Conservation (phyloP, 352 stramenopile species). For the Blastocystis sp. region DNA sequence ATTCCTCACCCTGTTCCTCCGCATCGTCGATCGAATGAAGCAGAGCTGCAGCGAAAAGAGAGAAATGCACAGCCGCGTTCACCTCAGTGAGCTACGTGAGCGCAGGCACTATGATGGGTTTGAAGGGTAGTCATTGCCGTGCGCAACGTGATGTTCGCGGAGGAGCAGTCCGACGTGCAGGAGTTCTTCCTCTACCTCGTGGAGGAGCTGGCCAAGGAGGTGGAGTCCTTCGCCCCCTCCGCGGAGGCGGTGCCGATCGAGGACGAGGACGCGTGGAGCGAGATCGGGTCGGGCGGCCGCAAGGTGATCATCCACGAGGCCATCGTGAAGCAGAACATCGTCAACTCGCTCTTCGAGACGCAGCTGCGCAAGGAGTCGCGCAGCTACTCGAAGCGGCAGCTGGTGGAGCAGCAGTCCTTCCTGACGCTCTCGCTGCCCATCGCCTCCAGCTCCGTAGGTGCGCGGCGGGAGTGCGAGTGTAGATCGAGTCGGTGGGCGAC, state of each 20-base stretch:
- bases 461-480: neutral
- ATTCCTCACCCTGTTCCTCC: conserved; percentile 48
- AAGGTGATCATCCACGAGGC: neutral
- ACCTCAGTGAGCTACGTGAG: conserved; percentile 43
- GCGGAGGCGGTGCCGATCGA: neutral
- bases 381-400: neutral
- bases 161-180: conserved; percentile 52
- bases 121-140: conserved; percentile 17
- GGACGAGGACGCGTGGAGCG: conserved; percentile 18
- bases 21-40: conserved; percentile 20
- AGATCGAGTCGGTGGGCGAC: conserved; percentile 43
- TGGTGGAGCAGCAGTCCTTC: conserved; percentile 40
- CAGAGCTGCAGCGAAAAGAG: neutral
- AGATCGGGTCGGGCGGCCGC: conserved; percentile 35
- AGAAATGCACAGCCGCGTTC: neutral
- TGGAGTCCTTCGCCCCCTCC: neutral
- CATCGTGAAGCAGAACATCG: conserved; percentile 8
- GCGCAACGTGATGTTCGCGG: conserved; percentile 56
- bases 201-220: conserved; percentile 19
- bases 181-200: conserved; percentile 62
- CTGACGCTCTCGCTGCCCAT: conserved; percentile 50
- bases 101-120: neutral
- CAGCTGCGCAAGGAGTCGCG: conserved; percentile 11
- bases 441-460: neutral
- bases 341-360: conserved; percentile 46